phyloP scores from a whole-genome alignment of 2,329 filamentous ascomycete species.

The Thielaviopsis populi region DNA sequence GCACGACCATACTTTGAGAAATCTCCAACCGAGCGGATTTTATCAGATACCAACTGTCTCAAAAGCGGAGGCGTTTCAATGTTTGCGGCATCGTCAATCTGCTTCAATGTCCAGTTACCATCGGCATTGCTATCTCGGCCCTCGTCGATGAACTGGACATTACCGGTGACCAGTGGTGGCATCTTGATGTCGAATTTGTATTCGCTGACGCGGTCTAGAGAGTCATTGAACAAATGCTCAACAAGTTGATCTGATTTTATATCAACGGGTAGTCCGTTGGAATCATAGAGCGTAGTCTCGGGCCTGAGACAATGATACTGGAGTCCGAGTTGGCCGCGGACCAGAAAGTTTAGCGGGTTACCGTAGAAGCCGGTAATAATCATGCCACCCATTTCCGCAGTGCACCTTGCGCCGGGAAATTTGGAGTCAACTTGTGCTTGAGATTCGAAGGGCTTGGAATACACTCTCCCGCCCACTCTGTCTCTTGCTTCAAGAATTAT shows the following conservation, averaged over 20 bases:
- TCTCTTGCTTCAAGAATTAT: slow-evolving; percentile 75
- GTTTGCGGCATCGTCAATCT: slow-evolving; percentile 55
- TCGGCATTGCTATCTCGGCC: slow-evolving; percentile 64
- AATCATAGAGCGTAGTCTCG: slow-evolving; percentile 83
- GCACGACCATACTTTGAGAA: slow-evolving; percentile 29
- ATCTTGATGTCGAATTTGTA: slow-evolving; percentile 68
- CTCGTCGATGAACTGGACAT: slow-evolving; percentile 65
- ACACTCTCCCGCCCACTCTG: slow-evolving; percentile 81
- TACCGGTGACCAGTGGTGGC: slow-evolving; percentile 62
- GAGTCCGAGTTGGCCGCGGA: slow-evolving; percentile 78
- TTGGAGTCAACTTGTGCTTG: slow-evolving; percentile 33
- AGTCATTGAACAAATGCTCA: slow-evolving; percentile 88
- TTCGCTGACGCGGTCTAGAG: slow-evolving; percentile 77
- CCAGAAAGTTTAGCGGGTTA: slow-evolving; percentile 81
- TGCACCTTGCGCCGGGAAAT: slow-evolving; percentile 49
- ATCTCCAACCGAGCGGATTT: slow-evolving; percentile 11
- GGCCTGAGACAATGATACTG: slow-evolving; percentile 67
- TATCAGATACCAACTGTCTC: slow-evolving; percentile 6
- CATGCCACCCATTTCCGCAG: slow-evolving; percentile 94
- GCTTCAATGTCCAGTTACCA: slow-evolving; percentile 32
- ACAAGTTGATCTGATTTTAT: slow-evolving; percentile 64
- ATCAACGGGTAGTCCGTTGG: slow-evolving; percentile 62
- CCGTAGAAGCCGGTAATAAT: slow-evolving; percentile 97
- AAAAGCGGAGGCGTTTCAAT: neutral
- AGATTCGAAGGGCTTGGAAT: slow-evolving; percentile 57